Evolutionary conservation across 2,329 filamentous ascomycete genomes (phyloP).

Genomic region (Sporothrix sp.): DNA sequence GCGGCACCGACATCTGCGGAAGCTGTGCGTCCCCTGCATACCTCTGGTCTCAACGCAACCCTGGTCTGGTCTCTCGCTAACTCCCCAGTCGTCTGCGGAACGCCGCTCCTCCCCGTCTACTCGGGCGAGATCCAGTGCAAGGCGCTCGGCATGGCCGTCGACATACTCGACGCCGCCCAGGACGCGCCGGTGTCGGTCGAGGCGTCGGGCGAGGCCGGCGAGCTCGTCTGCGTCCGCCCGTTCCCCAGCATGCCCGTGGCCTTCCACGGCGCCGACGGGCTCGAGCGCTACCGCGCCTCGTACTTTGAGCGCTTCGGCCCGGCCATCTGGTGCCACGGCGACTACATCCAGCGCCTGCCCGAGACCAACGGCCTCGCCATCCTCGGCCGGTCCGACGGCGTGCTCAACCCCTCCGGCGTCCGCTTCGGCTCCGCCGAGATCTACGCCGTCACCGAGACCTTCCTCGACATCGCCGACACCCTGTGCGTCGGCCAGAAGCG

Average conservation of each 20-base stretch:
- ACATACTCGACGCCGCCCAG: constrained; percentile 31
- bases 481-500: constrained; percentile 19
- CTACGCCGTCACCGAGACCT: constrained; percentile 36
- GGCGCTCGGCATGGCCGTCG: constrained; percentile 36
- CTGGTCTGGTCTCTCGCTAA: not conserved
- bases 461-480: constrained; percentile 23
- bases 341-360: constrained; percentile 34
- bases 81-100: constrained; percentile 7
- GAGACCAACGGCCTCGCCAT: constrained; percentile 32
- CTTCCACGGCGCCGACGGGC: constrained; percentile 34
- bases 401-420: constrained; percentile 37
- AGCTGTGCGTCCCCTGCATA: constrained; percentile 29
- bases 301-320: constrained; percentile 36
- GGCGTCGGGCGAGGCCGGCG: constrained; percentile 29
- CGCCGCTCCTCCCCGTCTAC: constrained; percentile 22
- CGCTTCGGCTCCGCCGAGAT: constrained; percentile 38
- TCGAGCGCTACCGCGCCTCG: constrained; percentile 31
- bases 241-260: constrained; percentile 37
- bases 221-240: constrained; percentile 35
- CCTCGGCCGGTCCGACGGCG: constrained; percentile 36
- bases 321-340: constrained; percentile 36
- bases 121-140: constrained; percentile 36
- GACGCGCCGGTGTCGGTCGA: constrained; percentile 25
- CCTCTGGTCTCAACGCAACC: no score
- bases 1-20: constrained; percentile 38